These are phyloP conservation scores for Volutella citrinella DNA, from an alignment of 2,329 filamentous ascomycete species.

Conservation along the genomic window DNA sequence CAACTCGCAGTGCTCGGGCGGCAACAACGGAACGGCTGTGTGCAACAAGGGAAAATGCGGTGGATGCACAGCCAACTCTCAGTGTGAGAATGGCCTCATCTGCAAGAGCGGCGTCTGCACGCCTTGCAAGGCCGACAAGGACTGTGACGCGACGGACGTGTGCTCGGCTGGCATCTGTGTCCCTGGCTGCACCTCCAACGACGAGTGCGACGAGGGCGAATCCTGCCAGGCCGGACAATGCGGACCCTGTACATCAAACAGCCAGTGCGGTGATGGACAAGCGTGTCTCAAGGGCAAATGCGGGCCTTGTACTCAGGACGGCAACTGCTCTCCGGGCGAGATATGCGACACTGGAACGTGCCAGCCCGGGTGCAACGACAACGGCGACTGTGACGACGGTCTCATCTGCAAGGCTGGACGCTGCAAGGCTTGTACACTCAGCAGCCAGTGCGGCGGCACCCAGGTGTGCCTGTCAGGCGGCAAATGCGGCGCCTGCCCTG, in stretches of 20 bases:
- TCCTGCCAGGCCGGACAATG: conserved; percentile 5
- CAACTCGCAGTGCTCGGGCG: conserved; percentile 4
- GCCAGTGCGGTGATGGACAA: conserved; percentile 2
- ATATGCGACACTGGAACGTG: background rate
- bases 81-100: conserved; percentile 6
- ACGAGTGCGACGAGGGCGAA: conserved; percentile 1
- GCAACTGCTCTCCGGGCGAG: background rate
- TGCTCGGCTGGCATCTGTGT: conserved; percentile 8
- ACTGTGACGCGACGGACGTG: background rate
- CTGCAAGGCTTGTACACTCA: background rate
- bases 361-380: background rate
- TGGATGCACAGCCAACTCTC: conserved; percentile 1
- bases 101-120: conserved; percentile 7
- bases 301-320: background rate
- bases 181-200: background rate
- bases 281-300: background rate
- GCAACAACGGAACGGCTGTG: too few species aligned
- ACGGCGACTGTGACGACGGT: background rate
- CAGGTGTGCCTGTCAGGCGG: background rate
- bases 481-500: background rate
- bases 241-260: conserved; percentile 5
- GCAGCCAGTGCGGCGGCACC: background rate
- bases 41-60: conserved; percentile 4
- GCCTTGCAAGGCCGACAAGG: background rate
- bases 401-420: background rate